Evolutionary conservation across 176 grass and related monocot species (phyloP), one percentile per base, ranked within the genome.

Genomic region (Thinopyrum elongatum): DNA sequence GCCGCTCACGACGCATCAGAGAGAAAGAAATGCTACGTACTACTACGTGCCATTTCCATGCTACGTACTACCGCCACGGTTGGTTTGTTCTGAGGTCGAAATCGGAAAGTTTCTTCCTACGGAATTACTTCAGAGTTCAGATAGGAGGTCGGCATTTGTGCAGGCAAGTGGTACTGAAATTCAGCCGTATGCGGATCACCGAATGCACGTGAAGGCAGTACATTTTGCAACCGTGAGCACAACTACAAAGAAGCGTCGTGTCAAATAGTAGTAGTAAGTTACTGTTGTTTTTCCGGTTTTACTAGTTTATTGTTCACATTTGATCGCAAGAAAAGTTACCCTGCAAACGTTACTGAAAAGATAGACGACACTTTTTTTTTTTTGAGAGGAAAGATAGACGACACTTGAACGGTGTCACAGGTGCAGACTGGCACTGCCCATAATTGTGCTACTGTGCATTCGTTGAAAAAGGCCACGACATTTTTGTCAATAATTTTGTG

Each of bases 181-280:
- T 65, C 59, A 82, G 29, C 39, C 4, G 13, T 38, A 11, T 9
- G 15, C 1, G 44, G 71, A 44, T 74, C 25, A 27, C 3, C 16
- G 7, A 3, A 28, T 78, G 65, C 74, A 51, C 38, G 74, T 88
- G 80, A 84, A 36, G 39, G 23, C 75, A 13, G 57, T 12, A 71
- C 23, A 36, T 31, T 71, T 34, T 46, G 44, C 65, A 70, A 57
- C 17, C 70, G 41, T 47, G 25, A n/a, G 33, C 5, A 44, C 31
- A 46, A 17, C 22, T 31, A 31, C 30, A 31, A 2, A 1, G 2
- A 31, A 31, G 30, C 30, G 30, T 31, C 30, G 30, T 31, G 30
- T 31, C 30, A 31, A 31, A 31, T 31, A 31, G 30, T 3, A 31
- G 30, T 31, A n/a, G n/a, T n/a, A n/a, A n/a, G n/a, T n/a, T n/a